Percentiles rank a stretch among this genome's conserved stretches.
These are phyloP conservation scores for slime mould (Dictyostelium discoideum) DNA, from an alignment of 78 protist species.

Conservation along the genomic window DNA sequence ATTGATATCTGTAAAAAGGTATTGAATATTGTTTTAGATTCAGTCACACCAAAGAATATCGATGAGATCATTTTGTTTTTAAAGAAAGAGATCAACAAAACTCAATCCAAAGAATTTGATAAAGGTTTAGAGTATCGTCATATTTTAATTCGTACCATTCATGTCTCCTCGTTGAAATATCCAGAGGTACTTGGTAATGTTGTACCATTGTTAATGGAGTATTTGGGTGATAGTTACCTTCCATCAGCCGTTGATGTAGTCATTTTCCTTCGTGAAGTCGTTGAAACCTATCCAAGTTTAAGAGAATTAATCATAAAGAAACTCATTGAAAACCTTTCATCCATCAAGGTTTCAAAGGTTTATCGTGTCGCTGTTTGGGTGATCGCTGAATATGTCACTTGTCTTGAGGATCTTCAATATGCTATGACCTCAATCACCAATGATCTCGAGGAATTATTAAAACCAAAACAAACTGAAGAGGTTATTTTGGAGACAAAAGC, in stretches of 20 bases:
- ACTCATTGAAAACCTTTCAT: constrained; percentile 74
- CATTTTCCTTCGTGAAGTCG: constrained; percentile 87
- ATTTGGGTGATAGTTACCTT: constrained; percentile 80
- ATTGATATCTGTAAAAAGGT: constrained; percentile 92
- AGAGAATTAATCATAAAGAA: constrained; percentile 67
- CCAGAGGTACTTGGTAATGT: constrained; percentile 93
- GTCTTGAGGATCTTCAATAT: constrained; percentile 70
- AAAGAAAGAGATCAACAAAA: constrained; percentile 92
- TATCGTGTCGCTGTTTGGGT: constrained; percentile 94
- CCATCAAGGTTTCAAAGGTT: constrained; percentile 79
- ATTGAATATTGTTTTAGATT: constrained; percentile 88
- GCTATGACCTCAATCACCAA: constrained; percentile 71
- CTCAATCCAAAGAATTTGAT: constrained; percentile 79
- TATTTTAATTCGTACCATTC: constrained; percentile 92
- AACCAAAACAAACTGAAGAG: constrained; percentile 41
- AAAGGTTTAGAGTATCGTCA: constrained; percentile 91
- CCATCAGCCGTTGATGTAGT: constrained; percentile 89
- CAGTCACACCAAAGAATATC: constrained; percentile 88
- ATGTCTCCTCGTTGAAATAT: constrained; percentile 91
- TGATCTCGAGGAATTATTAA: constrained; percentile 28
- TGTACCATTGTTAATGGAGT: constrained; percentile 94
- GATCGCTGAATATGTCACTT: constrained; percentile 86
- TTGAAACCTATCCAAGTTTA: constrained; percentile 90
- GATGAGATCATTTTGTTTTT: constrained; percentile 89
- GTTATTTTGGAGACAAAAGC: constrained; percentile 37